Evolutionary conservation across 345 rosid genomes (phyloP), one percentile per base, ranked within the genome.

Genomic region (Reutealis trisperma): DNA sequence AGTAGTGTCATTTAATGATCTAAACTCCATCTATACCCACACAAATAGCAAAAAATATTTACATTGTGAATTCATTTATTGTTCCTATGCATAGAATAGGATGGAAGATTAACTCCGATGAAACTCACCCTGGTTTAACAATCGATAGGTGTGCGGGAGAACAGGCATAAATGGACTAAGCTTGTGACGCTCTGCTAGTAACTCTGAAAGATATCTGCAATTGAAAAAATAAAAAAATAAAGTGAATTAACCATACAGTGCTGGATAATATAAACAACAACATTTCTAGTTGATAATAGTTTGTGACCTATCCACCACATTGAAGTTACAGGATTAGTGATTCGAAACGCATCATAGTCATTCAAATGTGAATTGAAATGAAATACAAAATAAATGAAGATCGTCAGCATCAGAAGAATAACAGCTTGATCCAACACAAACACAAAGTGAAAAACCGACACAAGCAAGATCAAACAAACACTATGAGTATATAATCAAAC

Each of bases 61-160:
- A 34, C 15, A n/a, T n/a, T 37, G 37, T n/a, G 5, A 15, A 4
- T 37, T 8, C 18, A 15, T 54, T 51, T 37, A 19, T 37, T 52
- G 15, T 34, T 12, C 54, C 41, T 18, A 32, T 19, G 59, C 65
- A 76, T 25, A n/a, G 57, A 27, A 45, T 44, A 45, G 42, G 51
- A 9, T 21, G 25, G 70, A 30, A 6, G 30, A 47, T 11, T 59
- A 21, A 71, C 49, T 32, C 47, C 32, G 18, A 57, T 1, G 77
- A 84, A 67, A 77, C 91, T 87, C 70, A 93, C 99, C 97, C 78
- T 93, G 97, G 79, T 78, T 92, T 79, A 93, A 79, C 83, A 95
- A 81, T 37, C 92, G 86, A 83, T 77, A 84, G 21, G 83, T 83
- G 79, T 82, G 75, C 52, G 94, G 96, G 37, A 95, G 84, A 76